Base-by-base conservation (phyloP, 2,329 filamentous ascomycete species). In the Davidsoniella australis region DNA sequence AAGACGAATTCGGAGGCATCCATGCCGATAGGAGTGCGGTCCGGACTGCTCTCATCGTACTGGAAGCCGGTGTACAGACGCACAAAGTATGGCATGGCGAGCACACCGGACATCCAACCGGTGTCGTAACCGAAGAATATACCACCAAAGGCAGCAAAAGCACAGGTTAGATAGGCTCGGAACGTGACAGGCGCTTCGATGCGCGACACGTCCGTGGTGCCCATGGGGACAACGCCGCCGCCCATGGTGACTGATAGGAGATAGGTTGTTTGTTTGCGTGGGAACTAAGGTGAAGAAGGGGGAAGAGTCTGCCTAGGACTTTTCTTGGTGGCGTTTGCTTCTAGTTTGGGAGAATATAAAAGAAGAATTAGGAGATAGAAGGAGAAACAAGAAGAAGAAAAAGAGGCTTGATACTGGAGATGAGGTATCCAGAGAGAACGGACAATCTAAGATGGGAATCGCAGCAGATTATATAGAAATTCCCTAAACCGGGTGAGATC, bases 101-200 rank as follows among this genome's bases (percentile, higher is more conserved):
- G 65, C 52, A 80, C 75, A 60, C 77, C 77, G 61, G 76, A 78
- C 68, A 84, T 83, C 66, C 82, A 83, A 57, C 82, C 82, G 40
- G 80, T 83, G 59, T 86, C 82, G 64, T 83, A 87, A 45, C 82
- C 82, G 64, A 85, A 83, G 68, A 85, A 81, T 65, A 85, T 82
- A 63, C 76, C 79, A 58, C 79, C 79, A 54, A 82, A 81, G 33
- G 78, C 76, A 53, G 79, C 79, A 55, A 82, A 83, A 55, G 76
- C 78, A 63, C 78, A 82, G 60, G 82, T 73, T 46, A 80, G 54
- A 62, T 83, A 82, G 50, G 78, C 78, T 68, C 79, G 78, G 64
- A 75, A 65, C 55, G 78, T 82, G 57, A 82, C 72, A 56, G 79
- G 78, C 10, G 79, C 78, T 68, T 83, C 79, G 59, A 82, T 72